Evolutionary conservation across 768 basidiomycete genomes (phyloP).

Genomic region (Pleurotus pulmonarius): DNA sequence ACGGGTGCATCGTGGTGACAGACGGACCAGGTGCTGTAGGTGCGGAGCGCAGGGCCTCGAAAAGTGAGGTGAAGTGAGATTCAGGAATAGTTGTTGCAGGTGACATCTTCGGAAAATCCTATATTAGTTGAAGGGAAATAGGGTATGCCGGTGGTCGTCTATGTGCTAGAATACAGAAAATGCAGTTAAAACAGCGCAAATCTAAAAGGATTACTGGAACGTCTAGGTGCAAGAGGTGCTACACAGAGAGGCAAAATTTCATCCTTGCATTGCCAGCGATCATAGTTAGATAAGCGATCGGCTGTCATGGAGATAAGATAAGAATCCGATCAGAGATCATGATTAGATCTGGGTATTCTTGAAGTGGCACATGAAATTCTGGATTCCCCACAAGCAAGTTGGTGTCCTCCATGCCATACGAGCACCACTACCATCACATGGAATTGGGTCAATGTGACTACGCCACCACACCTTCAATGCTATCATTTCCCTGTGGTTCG

Average conservation of each 20-base stretch:
- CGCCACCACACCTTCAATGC: no score
- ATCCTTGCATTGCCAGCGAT: neutral
- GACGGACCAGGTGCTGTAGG: slow-evolving; percentile 14
- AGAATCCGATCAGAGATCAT: no score
- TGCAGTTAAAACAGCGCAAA: neutral
- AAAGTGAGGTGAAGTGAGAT: slow-evolving; percentile 11
- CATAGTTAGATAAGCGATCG: neutral
- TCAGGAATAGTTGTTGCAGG: slow-evolving; percentile 3
- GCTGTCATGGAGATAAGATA: neutral
- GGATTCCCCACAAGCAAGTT: no score
- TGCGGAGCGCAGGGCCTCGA: slow-evolving; percentile 12
- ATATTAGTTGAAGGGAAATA: neutral
- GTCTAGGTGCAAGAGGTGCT: neutral
- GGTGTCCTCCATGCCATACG: no score
- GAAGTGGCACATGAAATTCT: no score
- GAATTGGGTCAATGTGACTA: no score
- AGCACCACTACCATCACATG: no score
- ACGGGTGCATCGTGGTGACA: neutral
- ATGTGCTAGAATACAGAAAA: slow-evolving; percentile 4
- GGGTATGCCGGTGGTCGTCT: slow-evolving; percentile 1
- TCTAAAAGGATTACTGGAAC: neutral
- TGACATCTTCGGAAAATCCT: slow-evolving; percentile 8
- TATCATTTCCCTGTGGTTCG: no score
- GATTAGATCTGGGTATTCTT: no score
- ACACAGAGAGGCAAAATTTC: neutral